Evolutionary conservation across 2,329 filamentous ascomycete genomes (phyloP).

Genomic region (Aureobasidium namibiae): DNA sequence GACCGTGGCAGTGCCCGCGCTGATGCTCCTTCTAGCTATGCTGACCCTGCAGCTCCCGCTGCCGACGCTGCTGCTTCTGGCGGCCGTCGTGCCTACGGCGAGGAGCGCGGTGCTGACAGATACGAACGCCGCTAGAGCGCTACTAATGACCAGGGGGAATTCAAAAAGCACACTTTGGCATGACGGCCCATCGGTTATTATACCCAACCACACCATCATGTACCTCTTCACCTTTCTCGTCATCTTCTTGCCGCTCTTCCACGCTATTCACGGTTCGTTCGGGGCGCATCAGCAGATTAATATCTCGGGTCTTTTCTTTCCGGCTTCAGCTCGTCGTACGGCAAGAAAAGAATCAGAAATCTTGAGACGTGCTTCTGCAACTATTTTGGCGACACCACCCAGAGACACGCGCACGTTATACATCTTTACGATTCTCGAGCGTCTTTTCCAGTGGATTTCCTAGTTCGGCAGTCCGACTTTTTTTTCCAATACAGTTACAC

Average conservation of each 20-base stretch:
- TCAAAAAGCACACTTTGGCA: slow-evolving; percentile 5
- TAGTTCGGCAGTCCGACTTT: slow-evolving; percentile 13
- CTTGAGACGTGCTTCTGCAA: slow-evolving; percentile 12
- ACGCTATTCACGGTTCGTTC: slow-evolving; percentile 10
- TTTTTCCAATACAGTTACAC: slow-evolving; percentile 12
- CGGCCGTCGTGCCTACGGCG: slow-evolving; percentile 10
- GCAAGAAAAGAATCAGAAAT: slow-evolving; percentile 9
- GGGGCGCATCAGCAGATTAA: slow-evolving; percentile 12
- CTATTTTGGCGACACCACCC: slow-evolving; percentile 10
- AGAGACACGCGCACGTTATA: slow-evolving; percentile 7
- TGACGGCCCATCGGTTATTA: slow-evolving; percentile 9
- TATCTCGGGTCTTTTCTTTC: slow-evolving; percentile 12
- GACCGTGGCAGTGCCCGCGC: slow-evolving; percentile 22
- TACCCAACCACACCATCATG: slow-evolving; percentile 13
- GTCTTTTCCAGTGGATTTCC: slow-evolving; percentile 11
- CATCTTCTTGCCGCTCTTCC: slow-evolving; percentile 13
- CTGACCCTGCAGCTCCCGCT: slow-evolving; percentile 8
- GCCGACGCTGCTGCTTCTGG: slow-evolving; percentile 9
- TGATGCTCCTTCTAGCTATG: slow-evolving; percentile 9
- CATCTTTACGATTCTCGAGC: slow-evolving; percentile 13
- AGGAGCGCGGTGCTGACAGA: slow-evolving; percentile 12
- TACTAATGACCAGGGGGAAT: slow-evolving; percentile 10
- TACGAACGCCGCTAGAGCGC: slow-evolving; percentile 14
- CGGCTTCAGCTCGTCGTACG: slow-evolving; percentile 8
- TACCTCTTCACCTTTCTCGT: slow-evolving; percentile 14